A percentile compares a stretch with the other conserved stretches of the same genome.
Conservation (phyloP, 2,329 filamentous ascomycete genomes). For the Venturia carpophila region DNA sequence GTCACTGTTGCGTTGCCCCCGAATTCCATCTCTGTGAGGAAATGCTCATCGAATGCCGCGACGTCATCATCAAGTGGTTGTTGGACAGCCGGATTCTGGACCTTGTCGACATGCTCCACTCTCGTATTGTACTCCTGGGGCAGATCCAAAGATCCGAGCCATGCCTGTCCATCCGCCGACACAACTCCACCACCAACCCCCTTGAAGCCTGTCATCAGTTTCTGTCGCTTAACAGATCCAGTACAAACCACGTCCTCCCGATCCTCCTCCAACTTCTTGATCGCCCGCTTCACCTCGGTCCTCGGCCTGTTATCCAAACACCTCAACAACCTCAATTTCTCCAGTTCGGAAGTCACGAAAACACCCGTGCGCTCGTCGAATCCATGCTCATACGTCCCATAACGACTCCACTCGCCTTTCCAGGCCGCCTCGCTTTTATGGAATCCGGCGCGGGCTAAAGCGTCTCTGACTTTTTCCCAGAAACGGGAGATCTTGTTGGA, state of each 20-base stretch:
- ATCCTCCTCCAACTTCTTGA: neutral
- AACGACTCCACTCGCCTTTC: slow-evolving; percentile 1
- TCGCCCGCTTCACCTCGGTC: neutral
- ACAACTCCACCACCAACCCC: neutral
- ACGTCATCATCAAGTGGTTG: neutral
- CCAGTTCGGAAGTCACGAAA: neutral
- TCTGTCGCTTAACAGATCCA: neutral
- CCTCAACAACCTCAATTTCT: neutral
- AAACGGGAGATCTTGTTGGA: neutral
- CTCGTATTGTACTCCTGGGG: neutral
- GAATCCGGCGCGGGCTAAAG: neutral
- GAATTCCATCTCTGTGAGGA: neutral
- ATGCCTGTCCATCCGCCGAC: neutral
- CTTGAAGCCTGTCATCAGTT: neutral
- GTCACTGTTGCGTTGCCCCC: neutral
- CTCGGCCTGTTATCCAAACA: neutral
- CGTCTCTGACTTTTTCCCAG: neutral
- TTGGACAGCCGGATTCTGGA: neutral
- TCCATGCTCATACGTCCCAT: neutral
- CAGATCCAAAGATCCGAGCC: neutral
- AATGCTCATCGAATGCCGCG: neutral
- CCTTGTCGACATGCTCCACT: neutral
- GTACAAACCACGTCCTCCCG: neutral
- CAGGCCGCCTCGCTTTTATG: neutral
- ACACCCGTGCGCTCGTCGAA: neutral